Evolutionary conservation across 202 grass and related monocot species (phyloP), one percentile per base, ranked within the genome.

Genomic region (Tripidium arundinaceum): DNA sequence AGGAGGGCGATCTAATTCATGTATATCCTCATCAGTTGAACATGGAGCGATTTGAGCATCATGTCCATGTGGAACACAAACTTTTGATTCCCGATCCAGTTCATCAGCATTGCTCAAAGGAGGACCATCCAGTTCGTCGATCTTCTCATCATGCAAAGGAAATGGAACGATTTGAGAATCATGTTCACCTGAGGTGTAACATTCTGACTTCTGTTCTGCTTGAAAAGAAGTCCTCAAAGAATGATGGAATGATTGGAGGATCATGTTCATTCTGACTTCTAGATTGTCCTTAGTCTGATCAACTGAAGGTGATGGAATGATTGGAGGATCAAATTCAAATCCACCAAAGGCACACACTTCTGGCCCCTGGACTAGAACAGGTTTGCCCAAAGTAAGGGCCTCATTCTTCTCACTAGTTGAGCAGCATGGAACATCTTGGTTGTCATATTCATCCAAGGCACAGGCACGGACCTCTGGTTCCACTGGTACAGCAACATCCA

Each of bases 81-180:
- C 67, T 79, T 83, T 42, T 79, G 40, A 28, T 6, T 70, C 42
- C 61, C 61, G 27, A 50, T 82, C 83, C 9, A 49, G 39, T 52
- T 73, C 7, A 26, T 73, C 40, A 74, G 2, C 49, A 79, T 41
- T 74, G 47, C 74, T 74, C 49, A 14, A 60, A 65, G 65, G 47
- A 74, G 50, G 50, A 26, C 18, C 50, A 74, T 62, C 83, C 68
- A 62, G 33, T 79, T 86, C 73, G 40, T 78, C 29, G 25, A 59
- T 85, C 22, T 82, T 73, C 41, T 82, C 79, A 78, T 46, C n/a
- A 74, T 78, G 67, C 28, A 8, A 74, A 78, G 81, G 68, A 45
- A 24, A 78, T 74, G 13, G 34, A 78, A 6, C 41, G 16, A 52
- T 78, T 61, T 68, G 78, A 67, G 78, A 85, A 62, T 78, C 46